Evolutionary conservation across 495 filamentous ascomycete species (phyloP).

Genomic region (Mytilinidion resinicola): DNA sequence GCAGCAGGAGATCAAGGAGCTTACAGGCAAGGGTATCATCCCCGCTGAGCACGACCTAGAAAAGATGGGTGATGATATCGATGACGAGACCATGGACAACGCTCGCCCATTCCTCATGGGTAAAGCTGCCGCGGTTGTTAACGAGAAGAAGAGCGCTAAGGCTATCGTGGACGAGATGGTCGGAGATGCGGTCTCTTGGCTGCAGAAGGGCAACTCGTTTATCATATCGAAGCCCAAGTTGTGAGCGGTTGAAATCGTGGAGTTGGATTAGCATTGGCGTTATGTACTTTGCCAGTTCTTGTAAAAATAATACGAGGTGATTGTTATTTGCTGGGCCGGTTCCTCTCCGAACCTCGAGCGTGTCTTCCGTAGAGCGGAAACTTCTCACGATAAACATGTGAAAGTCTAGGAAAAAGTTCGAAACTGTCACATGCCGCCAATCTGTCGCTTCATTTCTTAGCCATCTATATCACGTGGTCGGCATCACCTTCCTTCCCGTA

Average conservation of each 20-base stretch:
- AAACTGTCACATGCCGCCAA: too few relatives aligned
- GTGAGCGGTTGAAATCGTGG: neutral
- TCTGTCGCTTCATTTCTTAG: too few relatives aligned
- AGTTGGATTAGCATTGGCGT: too few relatives aligned
- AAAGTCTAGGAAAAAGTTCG: too few relatives aligned
- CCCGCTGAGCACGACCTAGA: conserved; percentile 94
- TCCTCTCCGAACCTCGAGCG: too few relatives aligned
- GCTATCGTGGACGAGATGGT: conserved; percentile 92
- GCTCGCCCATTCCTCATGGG: conserved; percentile 93
- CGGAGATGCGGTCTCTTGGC: conserved; percentile 62
- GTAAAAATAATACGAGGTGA: too few relatives aligned
- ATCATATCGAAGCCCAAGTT: conserved; percentile 28
- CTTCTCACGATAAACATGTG: too few relatives aligned
- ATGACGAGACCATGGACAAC: conserved; percentile 80
- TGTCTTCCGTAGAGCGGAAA: too few relatives aligned
- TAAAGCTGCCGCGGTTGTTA: conserved; percentile 87
- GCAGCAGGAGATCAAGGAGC: conserved; percentile 77
- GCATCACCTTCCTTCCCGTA: too few relatives aligned
- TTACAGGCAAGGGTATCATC: conserved; percentile 80
- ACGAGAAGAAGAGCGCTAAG: conserved; percentile 89
- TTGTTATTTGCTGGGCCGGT: too few relatives aligned
- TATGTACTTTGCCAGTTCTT: too few relatives aligned
- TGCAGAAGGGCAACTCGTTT: conserved; percentile 53
- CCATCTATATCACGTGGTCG: too few relatives aligned
- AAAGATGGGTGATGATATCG: conserved; percentile 63